phyloP scores from a whole-genome alignment of 768 basidiomycete genomes.

The Antrodiella citrinella region DNA sequence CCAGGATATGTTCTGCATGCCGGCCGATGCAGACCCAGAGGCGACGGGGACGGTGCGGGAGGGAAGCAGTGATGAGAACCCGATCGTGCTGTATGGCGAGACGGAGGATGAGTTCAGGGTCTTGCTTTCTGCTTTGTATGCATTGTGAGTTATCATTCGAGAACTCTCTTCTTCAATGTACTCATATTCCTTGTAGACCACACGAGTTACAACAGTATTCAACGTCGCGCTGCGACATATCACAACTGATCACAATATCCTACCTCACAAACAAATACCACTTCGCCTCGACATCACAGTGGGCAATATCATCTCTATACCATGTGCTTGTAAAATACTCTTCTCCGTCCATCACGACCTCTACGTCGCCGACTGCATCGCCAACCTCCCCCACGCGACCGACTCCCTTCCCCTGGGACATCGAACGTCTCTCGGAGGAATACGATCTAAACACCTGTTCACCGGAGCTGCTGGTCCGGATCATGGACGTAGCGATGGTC shows the following conservation, averaged over 20 bases:
- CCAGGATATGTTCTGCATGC: conserved; percentile 16
- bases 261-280: conserved; percentile 33
- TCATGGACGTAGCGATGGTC: conserved; percentile 27
- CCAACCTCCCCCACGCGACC: not conserved
- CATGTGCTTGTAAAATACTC: conserved; percentile 10
- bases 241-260: conserved; percentile 30
- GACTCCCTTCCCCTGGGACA: not conserved
- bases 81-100: conserved; percentile 39
- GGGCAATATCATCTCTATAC: conserved; percentile 29
- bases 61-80: conserved; percentile 42
- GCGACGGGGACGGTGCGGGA: conserved; percentile 22
- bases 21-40: conserved; percentile 1
- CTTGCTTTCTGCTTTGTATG: conserved; percentile 45
- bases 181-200: too few species aligned
- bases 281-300: conserved; percentile 26
- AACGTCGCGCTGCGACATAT: conserved; percentile 23
- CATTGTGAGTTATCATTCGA: conserved; percentile 32
- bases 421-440: not conserved
- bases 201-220: conserved; percentile 20
- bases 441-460: conserved; percentile 19
- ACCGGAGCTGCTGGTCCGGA: conserved; percentile 24
- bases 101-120: conserved; percentile 42
- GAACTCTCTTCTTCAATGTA: not conserved
- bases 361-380: conserved; percentile 1
- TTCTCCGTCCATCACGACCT: conserved; percentile 20